Base-by-base conservation (phyloP, 345 rosid species). In the Eutrema heterophyllum region DNA sequence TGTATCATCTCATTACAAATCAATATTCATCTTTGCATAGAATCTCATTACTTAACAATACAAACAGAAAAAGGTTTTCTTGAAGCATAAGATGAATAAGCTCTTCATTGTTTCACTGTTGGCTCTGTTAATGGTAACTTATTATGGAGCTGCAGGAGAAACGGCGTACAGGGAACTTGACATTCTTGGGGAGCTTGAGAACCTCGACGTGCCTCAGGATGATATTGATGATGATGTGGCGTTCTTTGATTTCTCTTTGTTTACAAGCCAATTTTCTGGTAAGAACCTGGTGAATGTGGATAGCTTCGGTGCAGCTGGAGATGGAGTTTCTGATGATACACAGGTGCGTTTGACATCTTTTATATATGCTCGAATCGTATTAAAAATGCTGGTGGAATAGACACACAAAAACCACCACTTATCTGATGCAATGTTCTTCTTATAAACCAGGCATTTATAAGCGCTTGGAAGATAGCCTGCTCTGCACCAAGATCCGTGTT, bases 251-350 rank as follows among this genome's bases (percentile, higher is more conserved):
- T 62, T 70, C 49, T 84, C 87, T 4, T 78, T 73, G 21, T 83
- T 86, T 87, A 81, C 81, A 52, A 86, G 87, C 74, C 87, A 83
- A 70, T 77, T 72, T 29, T 85, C 91, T 41, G 70, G 84, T 70
- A 86, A 80, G 84, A 89, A 85, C 78, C 86, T 92, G 58, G 94
- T 95, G 70, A 92, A 95, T 73, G 96, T 95, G 21, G 97, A 95
- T 74, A 89, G 94, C 87, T 95, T 95, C 39, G 89, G 88, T 57
- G 96, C 98, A 35, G 87, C 55, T 71, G 99, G 96, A 81, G 86
- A 95, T 84, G 99, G 96, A 67, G 80, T 85, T 76, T 82, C 93
- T 63, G 98, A 95, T 81, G 98, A 95, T 73, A 90, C 98, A n/a
- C 74, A 88, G 99, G 98, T 94, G 38, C 49, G 62, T 64, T 50